Evolutionary conservation across 208 protist species (phyloP), one percentile per base, ranked within the genome.

Genomic region (Crithidia thermophila): DNA sequence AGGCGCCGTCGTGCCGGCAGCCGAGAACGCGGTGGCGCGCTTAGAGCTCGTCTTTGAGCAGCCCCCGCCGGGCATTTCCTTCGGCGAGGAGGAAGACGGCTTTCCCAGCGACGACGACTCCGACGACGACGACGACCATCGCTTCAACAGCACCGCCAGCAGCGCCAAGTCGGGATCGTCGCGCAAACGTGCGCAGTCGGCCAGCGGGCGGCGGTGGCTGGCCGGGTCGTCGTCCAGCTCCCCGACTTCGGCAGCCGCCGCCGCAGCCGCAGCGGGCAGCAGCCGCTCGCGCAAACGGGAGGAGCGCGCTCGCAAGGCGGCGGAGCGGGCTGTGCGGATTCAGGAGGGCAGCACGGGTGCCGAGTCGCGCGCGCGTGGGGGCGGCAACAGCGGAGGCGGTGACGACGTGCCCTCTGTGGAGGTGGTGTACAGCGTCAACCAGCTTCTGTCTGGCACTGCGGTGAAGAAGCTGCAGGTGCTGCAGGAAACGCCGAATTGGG

Each of bases 401-500:
- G 56, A 76, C 23, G 64, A 53, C 27, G 42, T 78, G 14, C 86
- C 87, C 0, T 53, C 39, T 2, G 69, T 95, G 18, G 84, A 91
- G 58, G 33, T 91, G 0, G 79, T 81, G 8, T 91, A 85, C 65
- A 90, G 85, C 72, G 66, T 85, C 6, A 65, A 61, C 36, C 63
- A 82, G 14, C 77, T 93, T 6, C 77, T 79, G 43, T 91, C 86
- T 13, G 82, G 86, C 21, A 67, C 83, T 30, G 70, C 75, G 4
- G 77, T 95, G 66, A 78, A 81, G 46, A 88, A 82, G 75, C 70
- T 95, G 53, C 82, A 89, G 75, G 82, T 88, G 39, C 49, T 92
- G 33, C 71, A 76, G 34, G 87, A 93, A 16, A 59, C 72, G 14
- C 71, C 77, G 5, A 95, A 90, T 65, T 92, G 84, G 85, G 28